Evolutionary conservation across 306 rosid genomes (phyloP), one percentile per base, ranked within the genome.

Genomic region (Betula pendula): DNA sequence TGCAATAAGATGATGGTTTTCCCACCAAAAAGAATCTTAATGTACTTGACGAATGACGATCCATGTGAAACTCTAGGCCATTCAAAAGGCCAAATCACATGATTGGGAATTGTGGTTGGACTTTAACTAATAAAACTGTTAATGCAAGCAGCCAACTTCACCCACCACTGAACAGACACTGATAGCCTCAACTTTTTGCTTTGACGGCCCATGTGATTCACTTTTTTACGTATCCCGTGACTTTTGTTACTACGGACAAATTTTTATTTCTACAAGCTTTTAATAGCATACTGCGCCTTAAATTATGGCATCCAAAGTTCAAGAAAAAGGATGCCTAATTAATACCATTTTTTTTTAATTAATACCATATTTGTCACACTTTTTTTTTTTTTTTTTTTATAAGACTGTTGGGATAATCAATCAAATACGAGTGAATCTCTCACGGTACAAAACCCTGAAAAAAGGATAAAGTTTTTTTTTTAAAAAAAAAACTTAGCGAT

Each of bases 161-260:
- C 7, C 22, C 74, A 67, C 58, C 81, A 24, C 1, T 9, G 63
- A 22, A 9, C 2, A 24, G 42, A 53, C 63, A 45, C 12, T 65
- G 19, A 73, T 48, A 31, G 24, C 72, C 50, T 31, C 69, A 9
- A 12, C 16, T 69, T 13, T 59, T 75, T 15, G 71, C 55, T 56
- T 68, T 60, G 72, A 68, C 56, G 73, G 47, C 55, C 80, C 93
- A 80, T 74, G 96, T 89, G 94, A 91, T 75, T 80, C 77, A 31
- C 15, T 17, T 72, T 44, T 66, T n/a, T 27, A 58, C 59, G 71
- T 20, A 77, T 72, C 96, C 91, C 91, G 90, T 91, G 96, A 89
- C 83, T 82, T 35, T 42, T 14, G 76, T 60, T 51, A 60, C 85
- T 49, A 56, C 8, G 47, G 86, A 90, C 88, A 86, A 81, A 81